A percentile compares a stretch with the other conserved stretches of the same genome.
Evolutionary conservation across 345 rosid species (phyloP).

Genomic region (Arabidopsis thaliana): DNA sequence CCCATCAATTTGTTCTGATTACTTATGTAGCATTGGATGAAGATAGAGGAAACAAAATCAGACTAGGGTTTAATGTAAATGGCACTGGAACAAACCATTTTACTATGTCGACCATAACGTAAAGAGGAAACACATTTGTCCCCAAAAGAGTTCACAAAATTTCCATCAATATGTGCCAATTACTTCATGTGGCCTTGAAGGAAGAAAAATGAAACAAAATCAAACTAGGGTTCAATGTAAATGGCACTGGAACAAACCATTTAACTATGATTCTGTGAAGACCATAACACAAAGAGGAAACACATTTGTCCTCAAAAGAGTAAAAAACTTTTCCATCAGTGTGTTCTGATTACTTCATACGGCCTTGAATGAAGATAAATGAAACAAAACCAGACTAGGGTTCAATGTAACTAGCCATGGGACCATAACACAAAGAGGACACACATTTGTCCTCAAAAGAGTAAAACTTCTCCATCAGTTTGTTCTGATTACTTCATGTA

Average conservation of each 20-base stretch:
- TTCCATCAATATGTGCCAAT: not conserved
- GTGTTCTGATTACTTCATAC: constrained; percentile 4
- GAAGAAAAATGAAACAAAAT: not conserved
- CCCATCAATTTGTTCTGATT: constrained; percentile 5
- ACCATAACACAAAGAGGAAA: not conserved
- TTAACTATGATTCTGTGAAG: not conserved
- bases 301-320: not conserved
- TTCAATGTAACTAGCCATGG: too few species aligned
- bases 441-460: not conserved
- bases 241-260: not conserved
- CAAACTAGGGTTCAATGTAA: not conserved
- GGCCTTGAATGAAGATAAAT: not conserved
- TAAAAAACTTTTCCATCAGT: constrained; percentile 6
- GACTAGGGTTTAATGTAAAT: not conserved
- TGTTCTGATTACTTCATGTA: constrained; percentile 6
- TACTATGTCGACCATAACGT: not conserved
- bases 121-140: not conserved
- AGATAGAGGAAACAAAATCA: not conserved
- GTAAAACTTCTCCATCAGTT: constrained; percentile 4
- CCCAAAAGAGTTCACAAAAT: not conserved
- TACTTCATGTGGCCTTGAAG: not conserved
- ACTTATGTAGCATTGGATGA: not conserved
- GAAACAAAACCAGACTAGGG: not conserved
- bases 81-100: not conserved
- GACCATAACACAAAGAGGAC: not conserved